A percentile compares a stretch with the other conserved stretches of the same genome.
Evolutionary conservation across 2,329 filamentous ascomycete species (phyloP).

Genomic region (Aureobasidium sp.): DNA sequence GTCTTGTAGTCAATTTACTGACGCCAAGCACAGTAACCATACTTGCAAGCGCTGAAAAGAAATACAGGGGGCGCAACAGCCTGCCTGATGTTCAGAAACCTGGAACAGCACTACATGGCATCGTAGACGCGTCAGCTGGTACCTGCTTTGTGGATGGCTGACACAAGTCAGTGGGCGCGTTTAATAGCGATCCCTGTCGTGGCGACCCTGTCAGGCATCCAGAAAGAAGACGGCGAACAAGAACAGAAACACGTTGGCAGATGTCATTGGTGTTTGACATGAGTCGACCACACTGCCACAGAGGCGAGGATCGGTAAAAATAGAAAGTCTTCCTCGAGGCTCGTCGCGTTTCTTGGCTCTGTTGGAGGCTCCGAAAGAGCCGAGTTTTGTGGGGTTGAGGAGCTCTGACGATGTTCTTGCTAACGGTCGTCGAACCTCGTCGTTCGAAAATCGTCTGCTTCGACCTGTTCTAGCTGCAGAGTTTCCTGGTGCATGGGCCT

Average conservation of each 20-base stretch:
- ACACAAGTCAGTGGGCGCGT: neutral
- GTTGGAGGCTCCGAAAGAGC: neutral
- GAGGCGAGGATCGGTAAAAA: neutral
- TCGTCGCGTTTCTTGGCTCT: neutral
- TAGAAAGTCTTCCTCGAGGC: neutral
- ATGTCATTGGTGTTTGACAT: neutral
- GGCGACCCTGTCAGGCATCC: conserved; percentile 1
- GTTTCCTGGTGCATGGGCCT: neutral
- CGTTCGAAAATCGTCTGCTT: conserved; percentile 5
- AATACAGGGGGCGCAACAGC: neutral
- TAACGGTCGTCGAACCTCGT: neutral
- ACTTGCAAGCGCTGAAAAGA: neutral
- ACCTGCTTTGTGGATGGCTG: neutral
- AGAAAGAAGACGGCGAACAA: neutral
- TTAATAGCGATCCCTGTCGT: neutral
- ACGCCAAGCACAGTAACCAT: neutral
- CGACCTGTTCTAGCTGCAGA: conserved; percentile 2
- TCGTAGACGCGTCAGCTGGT: neutral
- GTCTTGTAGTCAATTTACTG: neutral
- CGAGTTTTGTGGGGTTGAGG: conserved; percentile 7
- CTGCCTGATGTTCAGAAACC: neutral
- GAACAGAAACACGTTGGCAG: neutral
- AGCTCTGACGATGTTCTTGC: neutral
- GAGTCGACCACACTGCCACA: neutral
- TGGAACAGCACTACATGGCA: neutral